Evolutionary conservation across 352 stramenopile genomes (phyloP).

Genomic region (Phytophthora brassicae): DNA sequence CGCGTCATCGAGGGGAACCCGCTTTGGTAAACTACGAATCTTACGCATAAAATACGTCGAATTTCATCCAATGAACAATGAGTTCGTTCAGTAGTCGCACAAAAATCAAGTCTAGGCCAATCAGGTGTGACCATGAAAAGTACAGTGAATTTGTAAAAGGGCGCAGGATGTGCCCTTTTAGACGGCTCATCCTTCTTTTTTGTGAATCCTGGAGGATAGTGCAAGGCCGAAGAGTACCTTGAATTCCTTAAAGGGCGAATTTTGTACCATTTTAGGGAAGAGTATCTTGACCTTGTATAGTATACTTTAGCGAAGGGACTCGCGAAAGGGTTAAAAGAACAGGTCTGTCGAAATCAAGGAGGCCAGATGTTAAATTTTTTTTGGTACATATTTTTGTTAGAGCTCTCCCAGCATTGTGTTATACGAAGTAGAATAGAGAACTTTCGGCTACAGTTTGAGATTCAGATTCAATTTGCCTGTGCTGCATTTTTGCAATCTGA

Average conservation of each 20-base stretch:
- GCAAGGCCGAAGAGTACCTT: neutral
- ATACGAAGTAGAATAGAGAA: too few relatives aligned
- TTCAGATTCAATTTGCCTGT: too few relatives aligned
- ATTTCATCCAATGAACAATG: neutral
- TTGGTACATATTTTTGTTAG: too few relatives aligned
- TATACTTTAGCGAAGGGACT: conserved; percentile 3
- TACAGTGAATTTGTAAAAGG: neutral
- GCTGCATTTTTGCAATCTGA: too few relatives aligned
- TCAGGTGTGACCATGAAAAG: neutral
- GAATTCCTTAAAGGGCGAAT: neutral
- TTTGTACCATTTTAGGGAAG: neutral
- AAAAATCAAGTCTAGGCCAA: neutral
- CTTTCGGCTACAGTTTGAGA: too few relatives aligned
- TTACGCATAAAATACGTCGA: neutral
- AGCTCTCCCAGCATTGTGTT: too few relatives aligned
- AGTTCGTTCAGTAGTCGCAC: neutral
- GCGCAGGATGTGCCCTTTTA: neutral
- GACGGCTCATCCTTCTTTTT: neutral
- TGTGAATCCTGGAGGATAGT: neutral
- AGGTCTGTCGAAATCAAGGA: too few relatives aligned
- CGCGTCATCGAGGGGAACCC: neutral
- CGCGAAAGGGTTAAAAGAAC: conserved; percentile 4
- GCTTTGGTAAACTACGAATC: neutral
- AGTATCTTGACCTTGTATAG: conserved; percentile 3
- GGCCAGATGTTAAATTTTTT: too few relatives aligned